Evolutionary conservation across 768 basidiomycete genomes (phyloP), one percentile per base, ranked within the genome.

Genomic region (Naganishia friedmannii): DNA sequence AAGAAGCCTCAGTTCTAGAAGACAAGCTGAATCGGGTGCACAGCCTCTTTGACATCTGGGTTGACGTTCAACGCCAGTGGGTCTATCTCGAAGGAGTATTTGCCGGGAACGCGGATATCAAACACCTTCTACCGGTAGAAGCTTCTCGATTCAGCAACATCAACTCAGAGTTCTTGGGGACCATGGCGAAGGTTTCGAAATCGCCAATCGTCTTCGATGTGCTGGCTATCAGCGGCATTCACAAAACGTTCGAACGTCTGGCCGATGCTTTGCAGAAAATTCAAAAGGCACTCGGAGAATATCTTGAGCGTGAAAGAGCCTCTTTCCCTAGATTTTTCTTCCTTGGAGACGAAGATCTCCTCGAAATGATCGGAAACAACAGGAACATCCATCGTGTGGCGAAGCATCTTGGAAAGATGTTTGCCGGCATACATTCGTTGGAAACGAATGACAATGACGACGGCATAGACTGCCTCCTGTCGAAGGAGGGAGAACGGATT

Each of bases 371-470:
- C 73, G 96, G 96, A 73, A 99, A 99, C 84, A 96, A 93, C 86
- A 99, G 97, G 81, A 94, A 98, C 77, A 96, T 98, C 74, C 82
- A 93, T 53, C 90, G 96, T 46, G 91, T 98, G 82, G 93, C 96
- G 92, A 99, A 99, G 76, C 96, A 98, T 83, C 85, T 99, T 70
- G 98, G 97, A 85, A 99, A 99, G 86, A 99, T 99, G 96, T 99
- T 99, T 82, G 96, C 96, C 26, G 96, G 96, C 31, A 89, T 99
- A 46, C 89, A 93, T 0, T 93, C 93, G 0, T 85, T 98, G 74
- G 85, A 84, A 75, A 85, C 98, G 31, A 92, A 96, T 78, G 76
- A 78, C 26, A 74, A 76, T 13, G 91, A 93, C 21, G 92, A 93
- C 56, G 79, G 90, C 72, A 89, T 91, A 5, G 87, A 89, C 77